Base-by-base conservation (phyloP, 169 alveolate genomes). In the Plasmodium adleri region DNA sequence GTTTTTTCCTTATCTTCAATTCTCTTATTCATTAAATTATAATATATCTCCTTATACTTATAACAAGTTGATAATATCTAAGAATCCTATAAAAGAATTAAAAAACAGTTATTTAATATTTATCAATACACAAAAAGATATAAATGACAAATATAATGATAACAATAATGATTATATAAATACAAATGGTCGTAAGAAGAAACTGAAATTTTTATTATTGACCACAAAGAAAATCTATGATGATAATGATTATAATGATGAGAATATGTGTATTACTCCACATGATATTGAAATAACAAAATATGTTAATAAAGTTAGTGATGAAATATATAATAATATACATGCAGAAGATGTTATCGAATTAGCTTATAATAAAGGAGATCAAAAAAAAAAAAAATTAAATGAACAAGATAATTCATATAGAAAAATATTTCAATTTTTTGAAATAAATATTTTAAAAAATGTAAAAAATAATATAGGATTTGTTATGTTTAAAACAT, bases 321-420 rank as follows among this genome's bases (percentile, higher is more conserved):
- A 72, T 43, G n/a, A 56, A 12, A 43, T 60, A n/a, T 63, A 67
- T 62, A 43, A 45, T 5, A 43, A 20, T 59, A 15, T 45, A 28
- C 47, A 78, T 12, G 54, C 71, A 24, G 88, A 86, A 62, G 92
- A 86, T 52, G 92, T 86, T 13, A 56, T 86, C 1, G 92, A 86
- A 22, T 8, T 86, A 43, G n/a, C 54, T 13, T 49, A 72, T 66
- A 39, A 39, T 39, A 86, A 86, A 86, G 88, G 71, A n/a, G 92
- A 70, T 1, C 47, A 39, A 39, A 72, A 70, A 70, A 86, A 86
- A 86, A 71, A 80, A 56, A 70, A 67, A 49, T 45, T 45, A 24
- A 72, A 52, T 49, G 88, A 60, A 12, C 88, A 86, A 72, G 88
- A 72, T 60, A 54, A 52, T 28, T 59, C 71, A 0, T 86, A 86